These are phyloP conservation scores for Scopulariopsis brevicaulis DNA, from an alignment of 2,329 filamentous ascomycete species.

Conservation along the genomic window DNA sequence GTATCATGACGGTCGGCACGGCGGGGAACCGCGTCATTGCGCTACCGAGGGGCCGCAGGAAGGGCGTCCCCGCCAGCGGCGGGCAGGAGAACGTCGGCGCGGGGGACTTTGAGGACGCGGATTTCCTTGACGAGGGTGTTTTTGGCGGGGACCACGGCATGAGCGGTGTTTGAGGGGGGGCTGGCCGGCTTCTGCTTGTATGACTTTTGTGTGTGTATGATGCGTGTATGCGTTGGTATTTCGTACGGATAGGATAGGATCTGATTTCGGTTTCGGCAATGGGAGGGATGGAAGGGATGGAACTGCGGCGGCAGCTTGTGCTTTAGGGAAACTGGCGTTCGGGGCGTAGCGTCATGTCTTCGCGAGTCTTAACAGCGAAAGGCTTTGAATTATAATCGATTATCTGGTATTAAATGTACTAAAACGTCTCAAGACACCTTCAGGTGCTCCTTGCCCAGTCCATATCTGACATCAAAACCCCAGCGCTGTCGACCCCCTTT, in stretches of 20 bases:
- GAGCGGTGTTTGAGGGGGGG: not conserved
- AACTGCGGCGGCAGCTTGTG: not conserved
- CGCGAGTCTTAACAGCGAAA: not conserved
- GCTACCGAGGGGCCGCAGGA: slow-evolving; percentile 25
- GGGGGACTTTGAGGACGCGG: slow-evolving; percentile 58
- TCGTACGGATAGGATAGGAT: not conserved
- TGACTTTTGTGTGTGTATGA: not conserved
- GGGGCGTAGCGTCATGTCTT: not conserved
- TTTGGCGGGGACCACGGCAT: slow-evolving; percentile 27
- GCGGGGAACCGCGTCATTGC: slow-evolving; percentile 33
- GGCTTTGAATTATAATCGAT: not conserved
- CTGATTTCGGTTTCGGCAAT: not conserved
- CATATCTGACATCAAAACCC: not conserved
- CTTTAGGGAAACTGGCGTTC: not conserved
- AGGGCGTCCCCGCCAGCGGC: slow-evolving; percentile 8
- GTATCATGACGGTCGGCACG: slow-evolving; percentile 23
- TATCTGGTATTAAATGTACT: not conserved
- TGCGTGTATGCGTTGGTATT: too few species aligned
- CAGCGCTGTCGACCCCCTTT: slow-evolving; percentile 1
- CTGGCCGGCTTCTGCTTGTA: not conserved
- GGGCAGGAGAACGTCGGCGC: slow-evolving; percentile 33
- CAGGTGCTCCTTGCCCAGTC: not conserved
- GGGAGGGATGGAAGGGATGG: not conserved
- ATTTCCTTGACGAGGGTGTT: slow-evolving; percentile 40
- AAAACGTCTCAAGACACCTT: too few species aligned